Percentiles rank a stretch among this genome's conserved stretches.
Evolutionary conservation across 108 stramenopile species (phyloP).

Genomic region (Fragilaria crotonensis): DNA sequence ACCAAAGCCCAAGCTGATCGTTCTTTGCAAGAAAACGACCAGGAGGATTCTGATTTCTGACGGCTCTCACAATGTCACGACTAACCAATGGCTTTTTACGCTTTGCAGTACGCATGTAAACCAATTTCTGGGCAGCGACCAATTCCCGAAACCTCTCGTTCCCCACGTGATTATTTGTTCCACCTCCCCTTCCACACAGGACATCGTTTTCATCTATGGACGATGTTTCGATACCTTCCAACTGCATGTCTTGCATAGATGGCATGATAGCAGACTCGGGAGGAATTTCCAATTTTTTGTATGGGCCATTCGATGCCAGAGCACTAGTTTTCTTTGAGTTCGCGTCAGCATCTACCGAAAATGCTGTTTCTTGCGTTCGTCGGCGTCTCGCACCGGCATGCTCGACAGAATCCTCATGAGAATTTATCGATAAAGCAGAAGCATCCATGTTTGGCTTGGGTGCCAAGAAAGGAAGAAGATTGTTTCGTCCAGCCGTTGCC

Average conservation of each 20-base stretch:
- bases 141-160: conserved; percentile 55
- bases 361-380: too few relatives aligned
- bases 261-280: neutral
- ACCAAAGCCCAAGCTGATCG: conserved; percentile 2
- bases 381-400: too few relatives aligned
- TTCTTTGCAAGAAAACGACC: conserved; percentile 24
- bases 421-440: too few relatives aligned
- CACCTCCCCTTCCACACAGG: conserved; percentile 67
- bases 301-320: too few relatives aligned
- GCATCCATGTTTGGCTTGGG: too few relatives aligned
- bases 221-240: neutral
- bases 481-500: too few relatives aligned
- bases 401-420: too few relatives aligned
- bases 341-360: too few relatives aligned
- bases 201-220: conserved; percentile 26
- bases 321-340: too few relatives aligned
- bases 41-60: conserved; percentile 15
- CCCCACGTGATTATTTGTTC: conserved; percentile 58
- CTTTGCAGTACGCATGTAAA: conserved; percentile 24
- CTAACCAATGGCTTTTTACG: conserved; percentile 45
- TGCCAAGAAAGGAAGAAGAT: too few relatives aligned
- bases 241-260: neutral
- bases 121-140: conserved; percentile 40
- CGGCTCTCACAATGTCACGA: conserved; percentile 13
- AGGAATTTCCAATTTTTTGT: too few relatives aligned